Conservation (phyloP, 192 early-diverging fungal genomes). For the Gonapodya prolifera region DNA sequence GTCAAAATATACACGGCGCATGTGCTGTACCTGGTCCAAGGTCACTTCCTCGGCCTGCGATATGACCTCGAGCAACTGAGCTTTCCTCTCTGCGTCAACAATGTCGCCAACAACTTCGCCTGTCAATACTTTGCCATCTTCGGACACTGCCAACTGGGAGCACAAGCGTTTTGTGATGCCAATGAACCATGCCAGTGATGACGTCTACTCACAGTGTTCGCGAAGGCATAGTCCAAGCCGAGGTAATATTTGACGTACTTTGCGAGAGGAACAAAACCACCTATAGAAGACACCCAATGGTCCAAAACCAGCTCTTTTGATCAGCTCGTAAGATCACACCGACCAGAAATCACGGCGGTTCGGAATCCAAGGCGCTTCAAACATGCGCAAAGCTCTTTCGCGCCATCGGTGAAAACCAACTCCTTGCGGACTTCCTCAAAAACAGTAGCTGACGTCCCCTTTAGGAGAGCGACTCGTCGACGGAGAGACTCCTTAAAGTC, state of each 20-base stretch:
- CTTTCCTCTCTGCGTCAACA: constrained; percentile 84
- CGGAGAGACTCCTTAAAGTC: constrained; percentile 90
- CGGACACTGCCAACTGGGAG: constrained; percentile 62
- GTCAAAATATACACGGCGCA: neutral
- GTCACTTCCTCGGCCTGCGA: constrained; percentile 81
- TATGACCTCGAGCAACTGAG: constrained; percentile 89
- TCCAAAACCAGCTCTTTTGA: neutral
- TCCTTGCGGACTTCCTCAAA: constrained; percentile 62
- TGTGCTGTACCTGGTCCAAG: constrained; percentile 49
- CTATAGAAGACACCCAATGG: constrained; percentile 12
- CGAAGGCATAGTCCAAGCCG: constrained; percentile 94
- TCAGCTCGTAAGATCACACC: neutral
- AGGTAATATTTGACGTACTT: constrained; percentile 79
- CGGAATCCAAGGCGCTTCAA: constrained; percentile 89
- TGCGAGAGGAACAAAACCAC: constrained; percentile 92
- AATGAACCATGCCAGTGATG: neutral
- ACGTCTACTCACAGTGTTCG: constrained; percentile 53
- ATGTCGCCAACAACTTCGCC: constrained; percentile 83
- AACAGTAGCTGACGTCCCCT: constrained; percentile 70
- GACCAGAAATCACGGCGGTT: constrained; percentile 86
- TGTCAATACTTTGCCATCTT: constrained; percentile 69
- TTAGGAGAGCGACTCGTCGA: constrained; percentile 73
- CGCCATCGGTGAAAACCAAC: constrained; percentile 81
- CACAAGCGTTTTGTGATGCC: constrained; percentile 1
- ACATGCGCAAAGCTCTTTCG: constrained; percentile 73